Base-by-base conservation (phyloP, 1,284 basidiomycete species). In the Hemileia vastatrix region DNA sequence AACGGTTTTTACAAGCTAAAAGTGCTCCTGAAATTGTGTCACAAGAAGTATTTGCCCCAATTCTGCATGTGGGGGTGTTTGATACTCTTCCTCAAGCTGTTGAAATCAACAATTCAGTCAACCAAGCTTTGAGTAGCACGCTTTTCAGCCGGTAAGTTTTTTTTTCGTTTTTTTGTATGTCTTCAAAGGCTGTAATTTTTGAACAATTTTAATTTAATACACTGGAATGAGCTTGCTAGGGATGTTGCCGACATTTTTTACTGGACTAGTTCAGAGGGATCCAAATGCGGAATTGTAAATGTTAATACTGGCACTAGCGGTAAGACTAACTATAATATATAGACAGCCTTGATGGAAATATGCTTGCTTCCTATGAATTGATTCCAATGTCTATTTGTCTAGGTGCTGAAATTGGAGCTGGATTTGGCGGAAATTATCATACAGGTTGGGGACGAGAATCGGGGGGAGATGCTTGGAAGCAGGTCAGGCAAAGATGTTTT, bases 401-500 rank as follows among this genome's bases (percentile, higher is more conserved):
- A 71, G 92, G 93, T 21, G 92, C 93, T 15, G 92, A 97, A 78
- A 95, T 96, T 65, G 86, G 86, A 55, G 86, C 85, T 6, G 88
- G 87, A 0, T 95, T 95, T 72, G 91, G 91, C 56, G 92, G 93
- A 48, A 94, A 94, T 81, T 92, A 93, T 83, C 85, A 63, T 43
- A 79, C 78, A 1, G 80, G 79, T 64, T 91, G 90, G 90, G 93
- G 93, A n/a, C 83, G 92, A 61, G 92, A 96, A 78, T 91, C 88
- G 13, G 92, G 92, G 36, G 92, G 92, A 51, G 92, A 96, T 77
- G 88, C 92, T 23, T 96, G 92, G 92, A 93, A 93, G 77, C 89
- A 94, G 88, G 64, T 89, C 87, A 87, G 66, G 57, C 50, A 24
- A 4, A 36, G 5, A 44, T 33, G 15, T 50, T 49, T 58, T 54